phyloP scores from a whole-genome alignment of 495 filamentous ascomycete species.

The Penicillium simplicissimum region DNA sequence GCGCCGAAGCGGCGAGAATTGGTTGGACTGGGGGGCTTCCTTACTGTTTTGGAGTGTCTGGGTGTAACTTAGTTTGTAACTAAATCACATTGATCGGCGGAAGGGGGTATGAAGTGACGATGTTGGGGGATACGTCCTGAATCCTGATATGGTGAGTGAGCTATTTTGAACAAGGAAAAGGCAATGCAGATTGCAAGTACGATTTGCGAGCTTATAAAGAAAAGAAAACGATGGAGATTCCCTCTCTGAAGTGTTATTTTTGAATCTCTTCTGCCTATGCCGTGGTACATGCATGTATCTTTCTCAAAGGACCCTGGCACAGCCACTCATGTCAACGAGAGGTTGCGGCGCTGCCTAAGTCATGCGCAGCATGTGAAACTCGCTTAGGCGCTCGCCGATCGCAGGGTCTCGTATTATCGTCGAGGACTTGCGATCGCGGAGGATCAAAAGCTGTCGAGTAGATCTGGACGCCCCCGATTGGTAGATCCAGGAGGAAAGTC shows the following conservation, averaged over 20 bases:
- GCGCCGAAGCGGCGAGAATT: background rate
- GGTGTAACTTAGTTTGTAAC: background rate
- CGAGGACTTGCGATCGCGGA: background rate
- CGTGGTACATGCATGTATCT: background rate
- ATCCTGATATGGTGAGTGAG: background rate
- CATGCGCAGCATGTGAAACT: background rate
- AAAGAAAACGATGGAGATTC: background rate
- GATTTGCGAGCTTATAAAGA: background rate
- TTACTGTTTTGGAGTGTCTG: background rate
- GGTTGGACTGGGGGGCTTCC: background rate
- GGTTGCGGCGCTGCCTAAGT: constrained; percentile 5
- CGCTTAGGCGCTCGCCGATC: constrained; percentile 2
- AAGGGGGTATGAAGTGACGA: background rate
- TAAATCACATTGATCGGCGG: background rate
- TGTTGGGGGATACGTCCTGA: background rate
- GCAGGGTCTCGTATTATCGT: background rate
- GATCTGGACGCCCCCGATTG: background rate
- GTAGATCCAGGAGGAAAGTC: background rate
- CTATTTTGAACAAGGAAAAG: background rate
- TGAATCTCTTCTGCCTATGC: constrained; percentile 1
- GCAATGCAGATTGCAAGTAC: background rate
- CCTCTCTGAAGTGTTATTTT: background rate
- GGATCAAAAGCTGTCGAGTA: background rate
- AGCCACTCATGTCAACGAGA: background rate
- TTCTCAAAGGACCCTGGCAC: background rate